Conservation (phyloP, 768 basidiomycete species). For the Russula sp. region DNA sequence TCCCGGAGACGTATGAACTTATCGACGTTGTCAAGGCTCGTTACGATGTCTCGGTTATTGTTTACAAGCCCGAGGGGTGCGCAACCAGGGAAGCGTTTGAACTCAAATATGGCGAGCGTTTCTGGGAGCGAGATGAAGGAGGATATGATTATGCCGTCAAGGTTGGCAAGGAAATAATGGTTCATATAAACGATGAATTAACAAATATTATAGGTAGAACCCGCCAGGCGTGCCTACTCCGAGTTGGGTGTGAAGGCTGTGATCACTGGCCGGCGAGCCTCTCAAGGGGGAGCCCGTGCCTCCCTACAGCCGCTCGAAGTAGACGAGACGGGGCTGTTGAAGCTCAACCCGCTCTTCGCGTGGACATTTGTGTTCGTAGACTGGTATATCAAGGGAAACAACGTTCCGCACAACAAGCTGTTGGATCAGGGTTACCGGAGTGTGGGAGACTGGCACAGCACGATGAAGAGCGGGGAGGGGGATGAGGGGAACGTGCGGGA, state of each 20-base stretch:
- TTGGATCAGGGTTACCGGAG: conserved; percentile 91
- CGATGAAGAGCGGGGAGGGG: conserved; percentile 62
- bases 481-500: conserved; percentile 81
- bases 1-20: conserved; percentile 87
- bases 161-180: conserved; percentile 42
- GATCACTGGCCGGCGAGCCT: conserved; percentile 92
- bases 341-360: conserved; percentile 88
- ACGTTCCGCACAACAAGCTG: conserved; percentile 84
- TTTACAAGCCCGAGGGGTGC: conserved; percentile 77
- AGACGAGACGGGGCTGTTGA: conserved; percentile 84
- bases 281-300: conserved; percentile 89
- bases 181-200: not conserved
- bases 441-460: conserved; percentile 98
- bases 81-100: conserved; percentile 72
- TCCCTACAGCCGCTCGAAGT: conserved; percentile 83
- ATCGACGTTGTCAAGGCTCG: conserved; percentile 73
- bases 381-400: conserved; percentile 74
- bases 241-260: conserved; percentile 76
- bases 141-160: conserved; percentile 92
- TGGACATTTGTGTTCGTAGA: conserved; percentile 88
- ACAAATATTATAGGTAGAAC: conserved; percentile 69
- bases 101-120: conserved; percentile 65
- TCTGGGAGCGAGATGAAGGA: conserved; percentile 88
- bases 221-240: conserved; percentile 83
- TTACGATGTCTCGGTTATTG: conserved; percentile 70